phyloP scores from a whole-genome alignment of 202 grass and related monocot species.

The Saccharum hybrid region DNA sequence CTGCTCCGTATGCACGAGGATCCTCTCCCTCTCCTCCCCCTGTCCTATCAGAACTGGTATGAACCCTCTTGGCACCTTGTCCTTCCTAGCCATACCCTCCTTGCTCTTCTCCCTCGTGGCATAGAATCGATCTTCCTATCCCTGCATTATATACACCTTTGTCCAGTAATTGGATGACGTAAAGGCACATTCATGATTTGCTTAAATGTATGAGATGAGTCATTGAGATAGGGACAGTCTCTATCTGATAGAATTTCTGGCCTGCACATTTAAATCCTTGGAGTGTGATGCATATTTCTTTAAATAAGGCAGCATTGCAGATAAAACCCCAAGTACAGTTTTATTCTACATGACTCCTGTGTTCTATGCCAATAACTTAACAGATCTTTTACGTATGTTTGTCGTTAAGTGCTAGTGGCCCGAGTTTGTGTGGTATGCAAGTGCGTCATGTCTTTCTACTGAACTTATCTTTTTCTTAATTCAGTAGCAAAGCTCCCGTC shows the following conservation, averaged over 20 bases:
- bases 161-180: neutral
- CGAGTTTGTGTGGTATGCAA: too few relatives aligned
- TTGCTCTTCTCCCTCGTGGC: neutral
- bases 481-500: too few relatives aligned
- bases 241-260: neutral
- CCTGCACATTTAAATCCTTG: conserved; percentile 13
- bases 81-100: conserved; percentile 50
- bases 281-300: neutral
- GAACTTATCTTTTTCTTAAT: too few relatives aligned
- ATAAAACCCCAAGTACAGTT: neutral
- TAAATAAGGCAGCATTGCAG: neutral
- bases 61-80: conserved; percentile 56
- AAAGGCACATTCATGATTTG: neutral
- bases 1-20: conserved; percentile 57
- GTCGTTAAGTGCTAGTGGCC: too few relatives aligned
- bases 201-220: neutral
- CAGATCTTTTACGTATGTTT: too few relatives aligned
- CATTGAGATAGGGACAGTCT: neutral
- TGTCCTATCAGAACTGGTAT: conserved; percentile 59
- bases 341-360: too few relatives aligned
- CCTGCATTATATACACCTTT: conserved; percentile 30
- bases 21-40: conserved; percentile 54
- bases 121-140: neutral
- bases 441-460: too few relatives aligned
- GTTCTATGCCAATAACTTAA: too few relatives aligned